Evolutionary conservation across 2,329 filamentous ascomycete genomes (phyloP).

Genomic region (Pseudogymnoascus sp.): DNA sequence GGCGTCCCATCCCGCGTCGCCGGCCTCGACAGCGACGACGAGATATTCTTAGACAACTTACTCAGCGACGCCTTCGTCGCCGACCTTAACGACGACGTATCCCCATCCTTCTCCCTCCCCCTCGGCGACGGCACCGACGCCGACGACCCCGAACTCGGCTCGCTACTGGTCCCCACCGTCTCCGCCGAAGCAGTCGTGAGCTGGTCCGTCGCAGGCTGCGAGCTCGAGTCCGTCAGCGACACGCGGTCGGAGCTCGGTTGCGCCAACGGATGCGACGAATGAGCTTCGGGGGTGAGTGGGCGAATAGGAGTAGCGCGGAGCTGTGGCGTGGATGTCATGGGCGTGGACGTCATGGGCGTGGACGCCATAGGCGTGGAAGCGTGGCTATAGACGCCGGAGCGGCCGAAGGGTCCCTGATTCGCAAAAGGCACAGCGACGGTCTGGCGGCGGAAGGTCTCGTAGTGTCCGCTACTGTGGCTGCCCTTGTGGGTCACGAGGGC

Average conservation of each 20-base stretch:
- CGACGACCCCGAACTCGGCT: constrained; percentile 6
- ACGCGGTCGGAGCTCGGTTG: background rate
- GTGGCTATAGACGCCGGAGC: constrained; percentile 56
- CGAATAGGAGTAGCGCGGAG: constrained; percentile 22
- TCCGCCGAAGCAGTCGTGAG: background rate
- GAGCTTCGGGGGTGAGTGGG: background rate
- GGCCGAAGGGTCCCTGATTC: constrained; percentile 71
- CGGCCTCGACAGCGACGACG: background rate
- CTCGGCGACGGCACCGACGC: constrained; percentile 23
- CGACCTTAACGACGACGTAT: background rate
- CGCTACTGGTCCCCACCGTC: background rate
- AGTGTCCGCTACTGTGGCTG: constrained; percentile 91
- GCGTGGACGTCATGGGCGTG: constrained; percentile 12
- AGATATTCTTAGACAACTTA: background rate
- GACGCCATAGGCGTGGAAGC: constrained; percentile 18
- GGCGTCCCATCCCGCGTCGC: background rate
- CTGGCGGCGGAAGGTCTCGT: constrained; percentile 90
- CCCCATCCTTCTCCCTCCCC: constrained; percentile 9
- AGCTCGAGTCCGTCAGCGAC: background rate
- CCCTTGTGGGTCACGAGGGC: constrained; percentile 91
- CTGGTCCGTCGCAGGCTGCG: background rate
- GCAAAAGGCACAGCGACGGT: constrained; percentile 70
- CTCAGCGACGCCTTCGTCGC: background rate
- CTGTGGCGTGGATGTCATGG: constrained; percentile 21
- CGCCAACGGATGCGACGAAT: background rate